Base-by-base conservation (phyloP, 2,329 filamentous ascomycete genomes). In the Penicillium glabrum region DNA sequence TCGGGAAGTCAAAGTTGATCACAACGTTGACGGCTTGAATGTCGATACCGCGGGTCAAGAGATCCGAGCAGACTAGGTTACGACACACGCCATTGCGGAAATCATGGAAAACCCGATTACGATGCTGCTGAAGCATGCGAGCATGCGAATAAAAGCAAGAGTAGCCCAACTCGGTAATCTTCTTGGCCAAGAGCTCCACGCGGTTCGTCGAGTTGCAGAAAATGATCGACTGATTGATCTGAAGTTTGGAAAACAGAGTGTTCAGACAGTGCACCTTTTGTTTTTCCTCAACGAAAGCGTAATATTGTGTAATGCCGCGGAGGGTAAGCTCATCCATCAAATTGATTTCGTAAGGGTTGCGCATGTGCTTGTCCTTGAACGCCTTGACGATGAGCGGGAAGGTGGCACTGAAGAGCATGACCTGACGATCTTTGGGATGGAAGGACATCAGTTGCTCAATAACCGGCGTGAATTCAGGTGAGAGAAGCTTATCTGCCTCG, bases 171-270 rank as follows among this genome's bases (percentile, higher is more conserved):
- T 99, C 96, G 47, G 96, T 99, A 71, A 99, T 99, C 78, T 99
- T 99, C 83, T 99, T 99, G 50, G 95, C 95, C 26, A 99, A 85
- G 52, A 99, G 83, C 78, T 99, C 95, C 59, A 99, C 95, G 64
- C 95, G 91, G 76, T 98, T 98, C 53, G 95, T 99, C 41, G 95
- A 99, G 79, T 99, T 99, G 80, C 95, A 99, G 81, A 99, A 99
- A 74, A 99, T 99, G 80, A 99, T 99, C 61, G 96, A 99, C 81
- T 99, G 95, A 79, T 99, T 99, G 80, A 99, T 99, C 78, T 99
- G 93, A 16, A 99, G 86, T 78, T 97, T 96, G 67, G 93, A 97
- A 82, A 99, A 99, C 62, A 99, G 88, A 0, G 95, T 99, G 81
- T 99, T 99, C 64, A 99, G 80, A 75, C 95, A 99, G 79, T 99